Base-by-base conservation (phyloP, 768 basidiomycete genomes). In the Dendrothele bispora region DNA sequence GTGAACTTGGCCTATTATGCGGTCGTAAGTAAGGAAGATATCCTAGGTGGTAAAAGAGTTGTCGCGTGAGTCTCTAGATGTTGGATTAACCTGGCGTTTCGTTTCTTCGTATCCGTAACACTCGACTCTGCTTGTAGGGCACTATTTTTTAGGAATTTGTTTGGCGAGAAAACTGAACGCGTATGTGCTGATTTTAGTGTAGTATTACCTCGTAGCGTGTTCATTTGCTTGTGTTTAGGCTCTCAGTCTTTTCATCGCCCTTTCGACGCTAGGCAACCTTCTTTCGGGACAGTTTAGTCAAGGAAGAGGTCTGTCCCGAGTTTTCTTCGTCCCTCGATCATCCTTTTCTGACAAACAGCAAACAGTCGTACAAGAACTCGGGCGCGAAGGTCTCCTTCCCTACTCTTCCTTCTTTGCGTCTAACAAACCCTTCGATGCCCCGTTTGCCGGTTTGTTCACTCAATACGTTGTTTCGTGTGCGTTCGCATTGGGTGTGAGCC, bases 1-100 rank as follows among this genome's bases (percentile, higher is more conserved):
- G 78, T 86, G 44, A 88, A 88, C 53, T 56, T 88, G 7, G 85
- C 86, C 5, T 91, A 88, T 61, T 87, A 86, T 56, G 79, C 83
- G 0, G 88, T 82, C 4, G 83, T 90, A 3, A 81, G 83, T 10
- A 86, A 84, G 58, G 66, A 69, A 6, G 85, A 88, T 51, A 88
- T 91, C 34, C 59, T 86, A 1, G 69, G 65, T n/a, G 82, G 84
- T 30, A 73, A 79, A 3, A 70, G 78, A 17, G 82, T 87, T 42
- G 78, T 85, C n/a, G 88, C 85, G 84, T 84, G 55, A 57, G 82
- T 66, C 3, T 39, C 25, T 20, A 5, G 44, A 28, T 20, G 14
- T 26, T 4, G 2, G 2, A n/a, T 26, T n/a, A n/a, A n/a, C n/a
- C n/a, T n/a, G n/a, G n/a, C n/a, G n/a, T n/a, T 30, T 17, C 35